Conservation (phyloP, 306 rosid species). For the Potentilla sterilis region DNA sequence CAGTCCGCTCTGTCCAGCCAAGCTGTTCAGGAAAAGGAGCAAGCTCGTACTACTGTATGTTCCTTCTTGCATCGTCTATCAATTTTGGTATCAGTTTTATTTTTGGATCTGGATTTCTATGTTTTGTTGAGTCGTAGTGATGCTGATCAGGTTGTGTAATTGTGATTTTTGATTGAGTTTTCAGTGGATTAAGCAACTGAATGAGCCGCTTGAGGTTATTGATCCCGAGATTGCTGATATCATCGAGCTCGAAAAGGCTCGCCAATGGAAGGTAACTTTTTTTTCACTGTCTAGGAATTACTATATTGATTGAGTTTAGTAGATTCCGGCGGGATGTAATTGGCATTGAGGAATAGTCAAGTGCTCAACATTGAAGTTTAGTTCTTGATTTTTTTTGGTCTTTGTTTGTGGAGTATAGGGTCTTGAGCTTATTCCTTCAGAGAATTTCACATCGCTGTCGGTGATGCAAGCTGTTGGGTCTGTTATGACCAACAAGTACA, state of each 20-base stretch:
- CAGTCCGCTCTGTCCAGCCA: conserved; percentile 60
- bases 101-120: conserved; percentile 16
- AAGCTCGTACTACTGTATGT: conserved; percentile 58
- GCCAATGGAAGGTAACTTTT: conserved; percentile 74
- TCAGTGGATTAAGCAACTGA: conserved; percentile 87
- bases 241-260: conserved; percentile 87
- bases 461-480: conserved; percentile 98
- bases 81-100: background rate
- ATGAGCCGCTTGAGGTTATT: conserved; percentile 66
- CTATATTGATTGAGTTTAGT: background rate
- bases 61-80: no score
- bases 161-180: conserved; percentile 10
- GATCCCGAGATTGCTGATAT: conserved; percentile 81
- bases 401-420: conserved; percentile 42
- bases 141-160: conserved; percentile 5
- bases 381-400: background rate
- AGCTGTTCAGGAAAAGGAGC: conserved; percentile 47
- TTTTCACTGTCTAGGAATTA: background rate
- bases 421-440: conserved; percentile 82
- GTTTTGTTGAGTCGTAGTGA: conserved; percentile 3
- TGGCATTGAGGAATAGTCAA: background rate
- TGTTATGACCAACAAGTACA: conserved; percentile 87
- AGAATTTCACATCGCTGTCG: conserved; percentile 77
- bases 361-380: background rate
- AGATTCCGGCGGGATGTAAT: background rate